These are phyloP conservation scores for Ilyonectria robusta DNA, from an alignment of 2,329 filamentous ascomycete genomes.

Conservation along the genomic window DNA sequence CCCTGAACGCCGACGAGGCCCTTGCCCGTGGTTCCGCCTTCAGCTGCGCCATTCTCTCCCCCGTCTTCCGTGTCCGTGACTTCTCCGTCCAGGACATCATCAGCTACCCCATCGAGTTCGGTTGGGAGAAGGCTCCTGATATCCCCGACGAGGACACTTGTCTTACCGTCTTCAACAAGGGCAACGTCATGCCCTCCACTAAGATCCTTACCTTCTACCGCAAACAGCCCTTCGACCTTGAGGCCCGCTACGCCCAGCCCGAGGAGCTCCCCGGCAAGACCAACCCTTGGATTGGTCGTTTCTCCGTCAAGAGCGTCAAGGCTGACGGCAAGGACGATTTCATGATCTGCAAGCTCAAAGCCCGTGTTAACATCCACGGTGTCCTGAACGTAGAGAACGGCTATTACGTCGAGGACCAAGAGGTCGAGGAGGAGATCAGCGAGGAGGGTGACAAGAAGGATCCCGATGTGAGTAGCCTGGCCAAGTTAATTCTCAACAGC, in stretches of 20 bases:
- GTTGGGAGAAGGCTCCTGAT: conserved; percentile 98
- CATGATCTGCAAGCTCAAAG: conserved; percentile 99
- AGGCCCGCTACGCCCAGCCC: conserved; percentile 92
- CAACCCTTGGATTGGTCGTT: conserved; percentile 95
- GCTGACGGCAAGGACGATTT: conserved; percentile 94
- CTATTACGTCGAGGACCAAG: conserved; percentile 98
- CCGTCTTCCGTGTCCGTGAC: conserved; percentile 98
- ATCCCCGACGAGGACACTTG: conserved; percentile 99
- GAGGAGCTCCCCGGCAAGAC: conserved; percentile 89
- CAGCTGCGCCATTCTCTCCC: conserved; percentile 96
- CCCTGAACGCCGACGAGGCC: conserved; percentile 98
- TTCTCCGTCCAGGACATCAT: conserved; percentile 98
- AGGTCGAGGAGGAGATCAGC: conserved; percentile 93
- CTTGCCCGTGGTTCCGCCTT: conserved; percentile 96
- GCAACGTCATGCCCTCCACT: conserved; percentile 96
- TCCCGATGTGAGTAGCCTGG: conserved; percentile 76
- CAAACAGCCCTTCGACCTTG: conserved; percentile 96
- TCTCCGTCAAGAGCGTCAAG: conserved; percentile 98
- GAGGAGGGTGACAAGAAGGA: conserved; percentile 77
- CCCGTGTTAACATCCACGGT: conserved; percentile 95
- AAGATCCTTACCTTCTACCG: conserved; percentile 99
- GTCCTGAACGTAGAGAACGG: conserved; percentile 96
- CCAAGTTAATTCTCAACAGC: conserved; percentile 21
- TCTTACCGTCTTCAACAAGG: conserved; percentile 96
- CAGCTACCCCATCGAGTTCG: conserved; percentile 98